Evolutionary conservation across 2,329 filamentous ascomycete species (phyloP).

Genomic region (Trichoderma sp.): DNA sequence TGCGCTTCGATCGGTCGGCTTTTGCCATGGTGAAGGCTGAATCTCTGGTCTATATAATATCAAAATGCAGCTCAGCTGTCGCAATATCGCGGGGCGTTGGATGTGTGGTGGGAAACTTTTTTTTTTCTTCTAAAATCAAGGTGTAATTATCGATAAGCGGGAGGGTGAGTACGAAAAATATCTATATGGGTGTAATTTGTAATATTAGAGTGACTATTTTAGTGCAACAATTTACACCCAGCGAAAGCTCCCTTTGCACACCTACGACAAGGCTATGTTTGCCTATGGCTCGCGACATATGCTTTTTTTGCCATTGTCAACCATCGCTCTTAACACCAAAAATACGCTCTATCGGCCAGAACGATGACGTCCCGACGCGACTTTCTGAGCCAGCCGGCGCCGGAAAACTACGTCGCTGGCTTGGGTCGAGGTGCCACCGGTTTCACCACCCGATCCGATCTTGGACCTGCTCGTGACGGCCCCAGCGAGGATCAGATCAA

Average conservation of each 20-base stretch:
- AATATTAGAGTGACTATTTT: fast-evolving
- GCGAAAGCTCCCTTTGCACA: conserved; percentile 4
- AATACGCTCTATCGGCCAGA: conserved; percentile 14
- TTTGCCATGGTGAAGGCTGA: conserved; percentile 48
- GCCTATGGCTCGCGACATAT: conserved; percentile 7
- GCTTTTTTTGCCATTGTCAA: conserved; percentile 5
- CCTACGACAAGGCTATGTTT: neutral
- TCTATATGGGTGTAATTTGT: neutral
- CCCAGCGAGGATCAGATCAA: conserved; percentile 98
- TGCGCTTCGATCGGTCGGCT: conserved; percentile 50
- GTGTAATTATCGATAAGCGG: conserved; percentile 27
- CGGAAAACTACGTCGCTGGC: conserved; percentile 90
- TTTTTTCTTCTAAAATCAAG: conserved; percentile 17
- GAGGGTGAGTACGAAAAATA: neutral
- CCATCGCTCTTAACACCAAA: neutral
- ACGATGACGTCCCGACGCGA: conserved; percentile 66
- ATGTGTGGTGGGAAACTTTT: conserved; percentile 22
- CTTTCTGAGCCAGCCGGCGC: conserved; percentile 82
- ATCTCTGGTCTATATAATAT: conserved; percentile 13
- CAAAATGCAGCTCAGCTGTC: conserved; percentile 13
- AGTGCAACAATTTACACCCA: neutral
- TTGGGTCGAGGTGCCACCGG: conserved; percentile 96
- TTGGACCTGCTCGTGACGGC: conserved; percentile 90
- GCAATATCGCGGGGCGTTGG: conserved; percentile 21
- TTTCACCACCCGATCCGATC: conserved; percentile 94